These are phyloP conservation scores for Lepiota brunneoincarnata DNA, from an alignment of 768 basidiomycete genomes.

Conservation along the genomic window DNA sequence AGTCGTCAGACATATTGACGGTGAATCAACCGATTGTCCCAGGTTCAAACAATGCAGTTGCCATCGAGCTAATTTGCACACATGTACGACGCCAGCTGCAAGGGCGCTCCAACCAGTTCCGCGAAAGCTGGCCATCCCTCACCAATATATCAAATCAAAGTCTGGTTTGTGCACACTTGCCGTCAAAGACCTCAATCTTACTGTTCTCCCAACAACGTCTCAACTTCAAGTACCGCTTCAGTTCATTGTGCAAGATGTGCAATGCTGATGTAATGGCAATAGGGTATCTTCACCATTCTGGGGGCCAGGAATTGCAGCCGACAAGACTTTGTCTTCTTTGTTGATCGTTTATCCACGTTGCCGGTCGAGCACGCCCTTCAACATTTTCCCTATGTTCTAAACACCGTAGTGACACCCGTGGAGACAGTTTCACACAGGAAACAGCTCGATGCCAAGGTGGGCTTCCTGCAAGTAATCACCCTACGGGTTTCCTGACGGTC, in stretches of 20 bases:
- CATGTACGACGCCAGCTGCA: conserved; percentile 85
- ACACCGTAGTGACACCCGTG: conserved; percentile 66
- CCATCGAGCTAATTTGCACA: conserved; percentile 90
- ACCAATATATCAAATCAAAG: conserved; percentile 31
- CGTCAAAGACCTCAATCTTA: conserved; percentile 50
- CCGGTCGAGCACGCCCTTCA: conserved; percentile 84
- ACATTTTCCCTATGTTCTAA: conserved; percentile 65
- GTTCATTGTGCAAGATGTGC: neutral
- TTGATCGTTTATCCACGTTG: conserved; percentile 81
- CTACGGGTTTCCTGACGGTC: neutral
- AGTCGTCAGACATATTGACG: neutral
- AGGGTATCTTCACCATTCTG: conserved; percentile 91
- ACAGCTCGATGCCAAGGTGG: conserved; percentile 58
- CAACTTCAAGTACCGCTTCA: conserved; percentile 66
- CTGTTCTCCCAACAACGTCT: conserved; percentile 71
- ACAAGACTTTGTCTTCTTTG: conserved; percentile 93
- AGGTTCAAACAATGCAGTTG: conserved; percentile 83
- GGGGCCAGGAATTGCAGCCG: conserved; percentile 66
- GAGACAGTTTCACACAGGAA: conserved; percentile 57
- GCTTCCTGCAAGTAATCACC: neutral
- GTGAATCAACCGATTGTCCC: conserved; percentile 77
- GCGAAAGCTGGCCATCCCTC: conserved; percentile 69
- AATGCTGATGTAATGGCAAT: neutral
- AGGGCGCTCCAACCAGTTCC: conserved; percentile 71
- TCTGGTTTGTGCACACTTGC: conserved; percentile 33